These are phyloP conservation scores for Bombardia bombarda DNA, from an alignment of 495 filamentous ascomycete species.

Conservation along the genomic window DNA sequence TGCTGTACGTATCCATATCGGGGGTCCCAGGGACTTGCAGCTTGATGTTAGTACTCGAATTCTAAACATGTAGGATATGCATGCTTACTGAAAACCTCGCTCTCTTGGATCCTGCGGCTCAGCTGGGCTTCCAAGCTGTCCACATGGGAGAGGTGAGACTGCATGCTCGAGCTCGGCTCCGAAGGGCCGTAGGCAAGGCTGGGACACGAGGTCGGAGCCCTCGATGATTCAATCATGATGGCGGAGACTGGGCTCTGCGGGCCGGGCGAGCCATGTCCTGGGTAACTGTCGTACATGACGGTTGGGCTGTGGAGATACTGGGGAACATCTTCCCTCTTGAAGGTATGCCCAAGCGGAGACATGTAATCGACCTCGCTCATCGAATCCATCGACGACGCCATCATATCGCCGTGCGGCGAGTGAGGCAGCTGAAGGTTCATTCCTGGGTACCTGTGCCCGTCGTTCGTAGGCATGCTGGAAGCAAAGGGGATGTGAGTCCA, in stretches of 20 bases:
- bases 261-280: conserved; percentile 35
- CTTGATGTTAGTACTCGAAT: conserved; percentile 5
- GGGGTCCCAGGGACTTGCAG: conserved; percentile 27
- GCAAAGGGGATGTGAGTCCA: conserved; percentile 27
- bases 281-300: conserved; percentile 43
- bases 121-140: conserved; percentile 38
- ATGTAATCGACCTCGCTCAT: conserved; percentile 49
- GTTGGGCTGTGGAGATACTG: conserved; percentile 44
- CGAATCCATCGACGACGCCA: conserved; percentile 42
- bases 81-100: conserved; percentile 36
- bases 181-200: conserved; percentile 40
- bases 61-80: not conserved
- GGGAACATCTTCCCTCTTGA: conserved; percentile 41
- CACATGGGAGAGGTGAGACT: conserved; percentile 31
- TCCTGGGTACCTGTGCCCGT: conserved; percentile 15
- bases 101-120: conserved; percentile 37
- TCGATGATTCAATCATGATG: conserved; percentile 43
- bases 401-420: conserved; percentile 29
- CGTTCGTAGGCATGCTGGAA: conserved; percentile 15
- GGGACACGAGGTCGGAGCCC: conserved; percentile 44
- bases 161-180: conserved; percentile 39
- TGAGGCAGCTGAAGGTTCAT: conserved; percentile 15
- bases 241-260: conserved; percentile 44
- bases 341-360: conserved; percentile 43
- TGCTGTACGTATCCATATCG: conserved; percentile 39